These are phyloP conservation scores for Platanus orientalis DNA, from an alignment of 164 flowering plant species.

Conservation along the genomic window DNA sequence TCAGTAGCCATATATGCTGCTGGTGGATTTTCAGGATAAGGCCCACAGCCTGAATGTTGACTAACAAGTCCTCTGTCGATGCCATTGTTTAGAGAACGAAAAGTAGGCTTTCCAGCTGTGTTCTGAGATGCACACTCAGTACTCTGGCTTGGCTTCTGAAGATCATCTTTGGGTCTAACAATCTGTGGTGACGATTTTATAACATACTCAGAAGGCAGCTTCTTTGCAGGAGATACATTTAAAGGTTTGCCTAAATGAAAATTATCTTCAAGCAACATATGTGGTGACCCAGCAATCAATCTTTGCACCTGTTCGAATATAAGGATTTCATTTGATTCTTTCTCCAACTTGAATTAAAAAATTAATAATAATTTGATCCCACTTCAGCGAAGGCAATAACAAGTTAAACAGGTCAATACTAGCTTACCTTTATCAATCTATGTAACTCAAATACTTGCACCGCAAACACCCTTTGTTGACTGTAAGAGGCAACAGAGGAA, in stretches of 20 bases:
- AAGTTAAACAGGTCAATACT: constrained; percentile 1
- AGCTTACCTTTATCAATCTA: constrained; percentile 67
- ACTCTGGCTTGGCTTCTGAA: constrained; percentile 30
- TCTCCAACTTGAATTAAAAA: too few relatives aligned
- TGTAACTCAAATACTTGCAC: constrained; percentile 95
- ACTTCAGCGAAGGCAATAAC: too few relatives aligned
- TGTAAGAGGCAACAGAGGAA: constrained; percentile 34
- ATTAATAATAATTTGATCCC: too few relatives aligned
- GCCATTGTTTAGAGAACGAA: constrained; percentile 30
- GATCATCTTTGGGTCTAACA: constrained; percentile 31
- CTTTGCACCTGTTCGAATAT: constrained; percentile 61
- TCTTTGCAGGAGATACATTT: constrained; percentile 28
- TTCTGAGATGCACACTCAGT: constrained; percentile 40
- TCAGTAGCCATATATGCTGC: constrained; percentile 25
- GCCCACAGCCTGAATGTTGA: constrained; percentile 23
- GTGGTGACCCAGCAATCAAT: constrained; percentile 64
- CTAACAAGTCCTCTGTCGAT: constrained; percentile 18
- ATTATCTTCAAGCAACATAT: constrained; percentile 39
- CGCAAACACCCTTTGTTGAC: constrained; percentile 79
- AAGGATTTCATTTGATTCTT: too few relatives aligned
- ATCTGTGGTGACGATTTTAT: constrained; percentile 25
- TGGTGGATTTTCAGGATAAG: constrained; percentile 18
- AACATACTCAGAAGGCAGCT: constrained; percentile 27
- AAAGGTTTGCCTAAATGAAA: constrained; percentile 24
- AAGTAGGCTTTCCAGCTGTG: constrained; percentile 38